These are phyloP conservation scores for Solanum chiquidenum DNA, from an alignment of 257 asterid genomes.

Conservation along the genomic window DNA sequence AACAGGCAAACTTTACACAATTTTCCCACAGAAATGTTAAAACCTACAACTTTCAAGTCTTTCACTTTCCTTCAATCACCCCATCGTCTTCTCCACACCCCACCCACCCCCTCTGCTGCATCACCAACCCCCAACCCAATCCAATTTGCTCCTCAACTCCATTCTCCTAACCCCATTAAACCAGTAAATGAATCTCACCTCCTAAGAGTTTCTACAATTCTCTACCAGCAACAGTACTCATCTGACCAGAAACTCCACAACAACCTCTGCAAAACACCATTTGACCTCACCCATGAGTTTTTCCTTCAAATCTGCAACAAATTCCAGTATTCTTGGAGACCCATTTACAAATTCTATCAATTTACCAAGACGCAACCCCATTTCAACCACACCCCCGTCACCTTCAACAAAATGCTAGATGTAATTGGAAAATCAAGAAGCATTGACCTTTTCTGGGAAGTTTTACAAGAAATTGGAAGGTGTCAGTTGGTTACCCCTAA, in stretches of 20 bases:
- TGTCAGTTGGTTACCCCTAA: conserved; percentile 47
- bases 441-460: conserved; percentile 72
- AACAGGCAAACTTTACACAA: background rate
- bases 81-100: background rate
- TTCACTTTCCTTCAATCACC: background rate
- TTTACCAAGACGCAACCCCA: conserved; percentile 37
- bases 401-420: conserved; percentile 70
- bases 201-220: conserved; percentile 68
- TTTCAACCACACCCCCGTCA: conserved; percentile 58
- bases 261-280: conserved; percentile 38
- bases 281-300: conserved; percentile 66
- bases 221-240: conserved; percentile 82
- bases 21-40: background rate
- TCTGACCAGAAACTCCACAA: conserved; percentile 41
- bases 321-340: conserved; percentile 80
- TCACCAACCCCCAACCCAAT: conserved; percentile 7
- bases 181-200: conserved; percentile 60
- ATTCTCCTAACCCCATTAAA: conserved; percentile 1
- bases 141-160: conserved; percentile 4
- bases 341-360: conserved; percentile 62
- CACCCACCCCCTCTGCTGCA: background rate
- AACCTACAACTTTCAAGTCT: background rate
- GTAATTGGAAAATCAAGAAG: conserved; percentile 75
- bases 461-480: conserved; percentile 48
- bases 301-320: conserved; percentile 83